Base-by-base conservation (phyloP, 441 rosid genomes). In the Gossypium schwendimanii region DNA sequence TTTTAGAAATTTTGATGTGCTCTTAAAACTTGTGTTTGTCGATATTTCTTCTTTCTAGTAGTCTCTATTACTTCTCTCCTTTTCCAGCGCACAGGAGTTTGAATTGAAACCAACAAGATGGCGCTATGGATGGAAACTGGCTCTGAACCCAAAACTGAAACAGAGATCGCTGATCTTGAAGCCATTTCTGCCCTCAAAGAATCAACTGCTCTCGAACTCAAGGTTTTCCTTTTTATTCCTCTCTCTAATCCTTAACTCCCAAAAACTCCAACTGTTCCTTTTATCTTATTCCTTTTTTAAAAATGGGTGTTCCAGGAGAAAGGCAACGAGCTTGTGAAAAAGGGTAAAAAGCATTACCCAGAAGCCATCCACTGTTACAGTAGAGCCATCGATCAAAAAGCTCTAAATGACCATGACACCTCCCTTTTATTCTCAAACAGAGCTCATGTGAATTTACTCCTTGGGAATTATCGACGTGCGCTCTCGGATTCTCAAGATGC, bases 121-220 rank as follows among this genome's bases (percentile, higher is more conserved):
- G 97, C 97, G 73, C 81, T 92, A 9, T 89, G 91, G 94, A 87
- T 94, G 97, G 97, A 89, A 20, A 28, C 86, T 6, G 97, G 93
- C 11, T 80, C 94, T 0, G 86, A 83, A 59, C 97, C 98, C 58
- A 80, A 21, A 18, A 87, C 89, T 2, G 89, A 88, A 61, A 76
- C 63, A 26, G 97, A 94, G 80, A 74, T 84, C 6, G 91, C 88
- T 39, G 95, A 92, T 81, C 83, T 94, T 57, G 79, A 86, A 53
- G 97, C 94, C 66, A 94, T 94, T 28, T 53, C 89, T 72, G 92
- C 97, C 80, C 80, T 94, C 79, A 94, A 92, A 89, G 86, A 92
- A 76, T 90, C 94, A 47, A 83, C 95, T 81, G 97, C 98, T 78
- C 72, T 92, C 64, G 98, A 94, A 72, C 87, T 90, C 66, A 92